These are phyloP conservation scores for Spatholobus suberectus DNA, from an alignment of 306 rosid genomes.

Conservation along the genomic window DNA sequence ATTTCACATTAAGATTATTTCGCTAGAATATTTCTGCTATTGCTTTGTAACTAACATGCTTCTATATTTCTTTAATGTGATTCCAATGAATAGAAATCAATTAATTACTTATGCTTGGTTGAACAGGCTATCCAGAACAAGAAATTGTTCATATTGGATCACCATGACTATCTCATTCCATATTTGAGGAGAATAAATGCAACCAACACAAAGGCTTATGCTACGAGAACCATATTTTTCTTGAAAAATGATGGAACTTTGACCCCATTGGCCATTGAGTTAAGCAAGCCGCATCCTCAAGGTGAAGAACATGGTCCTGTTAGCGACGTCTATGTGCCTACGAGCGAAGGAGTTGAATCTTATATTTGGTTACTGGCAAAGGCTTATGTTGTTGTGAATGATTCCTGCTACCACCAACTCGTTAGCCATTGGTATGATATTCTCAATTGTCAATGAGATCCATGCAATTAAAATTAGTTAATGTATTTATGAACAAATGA, in stretches of 20 bases:
- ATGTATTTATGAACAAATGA: neutral
- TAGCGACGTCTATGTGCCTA: constrained; percentile 60
- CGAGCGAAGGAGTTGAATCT: constrained; percentile 61
- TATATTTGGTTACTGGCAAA: constrained; percentile 68
- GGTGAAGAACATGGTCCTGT: constrained; percentile 59
- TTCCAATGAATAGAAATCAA: too few species aligned
- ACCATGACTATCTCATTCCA: constrained; percentile 70
- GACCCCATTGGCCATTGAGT: constrained; percentile 71
- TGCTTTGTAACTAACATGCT: too few species aligned
- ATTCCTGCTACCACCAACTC: constrained; percentile 68
- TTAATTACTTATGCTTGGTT: too few species aligned
- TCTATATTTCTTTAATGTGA: too few species aligned
- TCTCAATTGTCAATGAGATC: neutral
- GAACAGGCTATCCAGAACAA: constrained; percentile 62
- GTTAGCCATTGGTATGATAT: constrained; percentile 65
- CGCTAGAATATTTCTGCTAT: too few species aligned
- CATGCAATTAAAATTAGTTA: neutral
- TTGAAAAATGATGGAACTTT: constrained; percentile 57
- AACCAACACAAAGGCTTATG: constrained; percentile 64
- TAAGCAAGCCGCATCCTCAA: constrained; percentile 65
- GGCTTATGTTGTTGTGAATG: constrained; percentile 72
- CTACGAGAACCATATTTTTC: constrained; percentile 67
- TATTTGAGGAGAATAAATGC: constrained; percentile 66
- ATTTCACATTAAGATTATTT: too few species aligned
- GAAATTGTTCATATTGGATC: constrained; percentile 68